A percentile compares a stretch with the other conserved stretches of the same genome.
Evolutionary conservation across 2,329 filamentous ascomycete genomes (phyloP).

Genomic region (Trichoderma breve): DNA sequence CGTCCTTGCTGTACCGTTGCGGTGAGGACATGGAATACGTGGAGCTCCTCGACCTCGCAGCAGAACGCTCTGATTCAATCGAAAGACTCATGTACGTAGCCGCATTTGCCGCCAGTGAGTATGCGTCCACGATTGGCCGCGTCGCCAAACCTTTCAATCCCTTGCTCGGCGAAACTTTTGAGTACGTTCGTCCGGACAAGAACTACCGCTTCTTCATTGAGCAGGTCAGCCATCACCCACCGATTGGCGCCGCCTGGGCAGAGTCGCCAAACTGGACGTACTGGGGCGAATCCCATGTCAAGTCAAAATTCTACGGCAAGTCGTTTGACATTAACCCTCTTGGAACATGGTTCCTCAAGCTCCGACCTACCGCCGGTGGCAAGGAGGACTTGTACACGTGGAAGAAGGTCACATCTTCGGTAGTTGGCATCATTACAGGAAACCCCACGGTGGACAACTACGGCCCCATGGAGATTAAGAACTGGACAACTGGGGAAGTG

Average conservation of each 20-base stretch:
- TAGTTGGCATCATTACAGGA: conserved; percentile 97
- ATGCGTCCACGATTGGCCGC: conserved; percentile 92
- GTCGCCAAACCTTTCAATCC: conserved; percentile 99
- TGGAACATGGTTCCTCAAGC: conserved; percentile 91
- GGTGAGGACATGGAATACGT: conserved; percentile 98
- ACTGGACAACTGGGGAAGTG: conserved; percentile 93
- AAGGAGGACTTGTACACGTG: conserved; percentile 91
- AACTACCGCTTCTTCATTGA: conserved; percentile 98
- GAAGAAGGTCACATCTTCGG: conserved; percentile 97
- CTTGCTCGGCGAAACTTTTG: conserved; percentile 91
- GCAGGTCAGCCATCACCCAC: conserved; percentile 96
- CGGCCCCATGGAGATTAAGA: conserved; percentile 94
- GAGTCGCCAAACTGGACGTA: conserved; percentile 96
- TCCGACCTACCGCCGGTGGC: conserved; percentile 72
- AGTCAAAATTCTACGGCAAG: conserved; percentile 95
- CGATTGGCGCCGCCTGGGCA: conserved; percentile 87
- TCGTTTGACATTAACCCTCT: conserved; percentile 96
- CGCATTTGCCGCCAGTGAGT: conserved; percentile 93
- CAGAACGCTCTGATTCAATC: conserved; percentile 79
- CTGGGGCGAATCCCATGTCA: conserved; percentile 92
- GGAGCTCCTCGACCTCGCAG: conserved; percentile 84
- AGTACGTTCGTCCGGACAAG: conserved; percentile 93
- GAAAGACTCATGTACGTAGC: conserved; percentile 94
- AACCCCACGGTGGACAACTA: conserved; percentile 98
- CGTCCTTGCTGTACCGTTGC: conserved; percentile 88